Base-by-base conservation (phyloP, 768 basidiomycete genomes). In the Kwoniella mangroviensis region DNA sequence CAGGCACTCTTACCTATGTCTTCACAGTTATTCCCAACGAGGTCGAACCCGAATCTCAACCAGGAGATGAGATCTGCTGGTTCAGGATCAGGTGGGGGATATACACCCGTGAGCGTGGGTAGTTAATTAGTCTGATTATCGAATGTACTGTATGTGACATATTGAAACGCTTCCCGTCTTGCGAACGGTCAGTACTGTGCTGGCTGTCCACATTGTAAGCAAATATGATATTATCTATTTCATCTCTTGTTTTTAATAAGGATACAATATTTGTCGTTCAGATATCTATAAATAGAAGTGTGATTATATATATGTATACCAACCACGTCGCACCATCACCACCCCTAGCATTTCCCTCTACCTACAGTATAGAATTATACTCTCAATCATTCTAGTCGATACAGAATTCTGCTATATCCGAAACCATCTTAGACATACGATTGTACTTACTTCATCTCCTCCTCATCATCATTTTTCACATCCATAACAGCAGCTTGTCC, bases 1-100 rank as follows among this genome's bases (percentile, higher is more conserved):
- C 74, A 83, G 71, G 82, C 79, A 10, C 52, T 70, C 12, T 28
- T 70, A 28, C 69, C 69, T 22, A 60, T 56, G 12, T 34, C 68
- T 3, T 53, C 68, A 9, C 26, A 45, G 12, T 40, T 69, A 6
- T 54, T 70, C 28, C 58, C 69, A n/a, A 22, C 55, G 5, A 11
- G 43, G 63, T 61, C 60, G 24, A 61, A 43, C 40, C 7, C 11
- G 24, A 49, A 49, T 21, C 10, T 6, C 22, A 28, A 21, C 17
- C 13, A 28, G 17, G 55, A 40, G 22, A 65, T 52, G 64, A 17
- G 64, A 41, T 49, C 45, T 49, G 45, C 45, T 49, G 13, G 13
- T 1, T 49, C 45, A 1, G 45, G 45, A 15, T 0, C 13, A 1
- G 45, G 45, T 49, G 34, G 53, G 1, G 52, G 24, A 12, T 65